phyloP scores from a whole-genome alignment of 2,329 filamentous ascomycete genomes.

The Colletotrichum sp. region DNA sequence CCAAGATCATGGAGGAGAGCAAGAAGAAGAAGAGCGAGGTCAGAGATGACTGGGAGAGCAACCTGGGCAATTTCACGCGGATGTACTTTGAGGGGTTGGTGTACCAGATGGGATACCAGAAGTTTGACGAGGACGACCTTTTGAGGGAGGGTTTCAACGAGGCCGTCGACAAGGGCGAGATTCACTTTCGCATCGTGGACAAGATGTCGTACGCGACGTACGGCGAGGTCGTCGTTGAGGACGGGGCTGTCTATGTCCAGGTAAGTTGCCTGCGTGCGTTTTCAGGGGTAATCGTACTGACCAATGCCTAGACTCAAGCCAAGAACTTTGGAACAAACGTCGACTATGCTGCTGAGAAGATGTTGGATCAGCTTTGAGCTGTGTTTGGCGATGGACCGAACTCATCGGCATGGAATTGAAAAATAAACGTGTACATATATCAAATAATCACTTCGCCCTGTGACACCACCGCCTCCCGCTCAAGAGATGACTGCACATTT shows the following conservation, averaged over 20 bases:
- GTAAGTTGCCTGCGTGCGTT: conserved; percentile 29
- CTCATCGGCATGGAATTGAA: background rate
- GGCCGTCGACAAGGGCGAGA: conserved; percentile 44
- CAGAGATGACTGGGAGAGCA: conserved; percentile 46
- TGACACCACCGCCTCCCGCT: conserved; percentile 2
- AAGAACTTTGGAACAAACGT: conserved; percentile 42
- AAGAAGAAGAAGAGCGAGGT: conserved; percentile 32
- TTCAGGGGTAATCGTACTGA: background rate
- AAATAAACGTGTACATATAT: background rate
- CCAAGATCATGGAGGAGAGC: conserved; percentile 40
- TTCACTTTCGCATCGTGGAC: conserved; percentile 53
- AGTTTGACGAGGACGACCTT: conserved; percentile 54
- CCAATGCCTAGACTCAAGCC: conserved; percentile 33
- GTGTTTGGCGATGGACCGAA: background rate
- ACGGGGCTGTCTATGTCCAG: conserved; percentile 56
- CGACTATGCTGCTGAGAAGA: conserved; percentile 34
- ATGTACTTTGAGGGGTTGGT: conserved; percentile 52
- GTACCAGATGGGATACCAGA: conserved; percentile 44
- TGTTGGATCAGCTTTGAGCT: conserved; percentile 40
- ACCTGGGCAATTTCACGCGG: conserved; percentile 43
- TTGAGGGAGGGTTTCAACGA: conserved; percentile 54
- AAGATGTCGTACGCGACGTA: conserved; percentile 45
- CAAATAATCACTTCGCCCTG: background rate
- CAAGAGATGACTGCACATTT: conserved; percentile 3
- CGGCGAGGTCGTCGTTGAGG: conserved; percentile 52